Percentiles rank a stretch among this genome's conserved stretches.
phyloP scores from a whole-genome alignment of 257 asterid species.

The Anisodus acutangulus region DNA sequence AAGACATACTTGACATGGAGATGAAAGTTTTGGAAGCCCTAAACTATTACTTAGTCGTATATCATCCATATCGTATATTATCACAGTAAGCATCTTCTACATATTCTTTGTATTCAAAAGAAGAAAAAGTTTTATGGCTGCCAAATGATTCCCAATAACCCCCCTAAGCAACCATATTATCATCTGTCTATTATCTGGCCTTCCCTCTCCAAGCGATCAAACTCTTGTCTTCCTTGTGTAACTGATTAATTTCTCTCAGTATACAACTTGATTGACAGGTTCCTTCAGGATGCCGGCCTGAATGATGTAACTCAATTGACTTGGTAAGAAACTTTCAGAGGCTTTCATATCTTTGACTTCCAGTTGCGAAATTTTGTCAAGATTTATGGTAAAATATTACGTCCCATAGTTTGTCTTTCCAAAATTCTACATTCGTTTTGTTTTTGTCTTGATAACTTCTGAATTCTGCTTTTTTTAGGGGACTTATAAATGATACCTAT shows the following conservation, averaged over 20 bases:
- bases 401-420: background rate
- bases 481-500: slow-evolving; percentile 86
- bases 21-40: slow-evolving; percentile 97
- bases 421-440: background rate
- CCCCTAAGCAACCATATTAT: background rate
- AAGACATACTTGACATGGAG: slow-evolving; percentile 96
- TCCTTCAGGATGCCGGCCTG: slow-evolving; percentile 96
- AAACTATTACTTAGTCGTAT: slow-evolving; percentile 84
- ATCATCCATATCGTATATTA: slow-evolving; percentile 85
- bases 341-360: background rate
- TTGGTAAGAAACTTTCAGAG: slow-evolving; percentile 54
- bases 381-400: background rate
- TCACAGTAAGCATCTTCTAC: slow-evolving; percentile 67
- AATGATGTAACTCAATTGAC: slow-evolving; percentile 77
- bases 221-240: too few species aligned
- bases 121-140: background rate
- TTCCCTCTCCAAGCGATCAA: background rate
- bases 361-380: background rate
- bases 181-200: background rate
- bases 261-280: slow-evolving; percentile 48
- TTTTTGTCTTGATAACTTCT: background rate
- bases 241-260: background rate
- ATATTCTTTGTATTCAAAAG: background rate
- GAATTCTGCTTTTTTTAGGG: slow-evolving; percentile 55
- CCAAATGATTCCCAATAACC: too few species aligned